Base-by-base conservation (phyloP, 2,329 filamentous ascomycete species). In the Xylaria sp. region DNA sequence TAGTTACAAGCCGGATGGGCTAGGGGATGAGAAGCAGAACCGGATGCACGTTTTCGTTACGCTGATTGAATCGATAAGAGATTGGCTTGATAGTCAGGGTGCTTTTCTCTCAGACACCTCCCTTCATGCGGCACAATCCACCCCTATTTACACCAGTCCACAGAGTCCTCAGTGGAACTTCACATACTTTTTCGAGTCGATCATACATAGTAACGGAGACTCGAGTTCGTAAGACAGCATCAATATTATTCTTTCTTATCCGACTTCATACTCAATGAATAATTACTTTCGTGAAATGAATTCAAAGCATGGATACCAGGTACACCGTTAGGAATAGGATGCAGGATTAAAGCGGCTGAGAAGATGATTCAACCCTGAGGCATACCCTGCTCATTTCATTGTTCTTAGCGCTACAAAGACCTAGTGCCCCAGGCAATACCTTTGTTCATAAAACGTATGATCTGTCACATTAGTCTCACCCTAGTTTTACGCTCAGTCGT, bases 81-180 rank as follows among this genome's bases (percentile, higher is more conserved):
- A 13, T 25, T 72, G 69, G 69, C 57, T 69, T 25, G 41, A 65
- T 34, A 23, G 9, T 7, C 63, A 69, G 9, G 62, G 50, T 2
- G 41, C 20, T 50, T 65, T 67, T 20, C 3, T 12, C 34, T 13
- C 63, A 5, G 20, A 18, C 13, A 10, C 18, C 52, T n/a, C 5
- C 9, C 6, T 28, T 37, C 46, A 63, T 37, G 10, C 20, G 12
- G 4, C 0, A 32, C 8, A 13, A 61, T 20, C 32, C 13, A 34
- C 41, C 2, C 44, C 3, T n/a, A 13, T 48, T 20, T 18, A 63
- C 37, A 13, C 62, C 44, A 56, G 39, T 23, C 62, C 55, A 2
- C 56, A 68, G 15, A 70, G 65, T 39, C 68, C 65, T 0, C 62
- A 23, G 54, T 72, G 70, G 70, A 63, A 57, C n/a, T 69, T 66